Percentiles rank a stretch among this genome's conserved stretches.
phyloP scores from a whole-genome alignment of 2,329 filamentous ascomycete genomes.

The Dothistroma septosporum region DNA sequence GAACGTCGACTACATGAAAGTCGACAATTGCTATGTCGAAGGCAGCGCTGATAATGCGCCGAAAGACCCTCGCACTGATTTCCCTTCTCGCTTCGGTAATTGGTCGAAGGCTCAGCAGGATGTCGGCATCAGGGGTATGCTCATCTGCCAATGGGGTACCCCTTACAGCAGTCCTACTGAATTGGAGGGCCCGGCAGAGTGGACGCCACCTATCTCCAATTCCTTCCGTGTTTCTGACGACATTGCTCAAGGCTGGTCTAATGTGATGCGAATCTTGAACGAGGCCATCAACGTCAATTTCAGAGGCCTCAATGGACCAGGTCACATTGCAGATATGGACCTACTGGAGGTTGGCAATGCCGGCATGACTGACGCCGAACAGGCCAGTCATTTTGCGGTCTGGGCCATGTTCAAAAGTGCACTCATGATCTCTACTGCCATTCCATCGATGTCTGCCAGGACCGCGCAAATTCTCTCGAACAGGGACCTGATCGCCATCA shows the following conservation, averaged over 20 bases:
- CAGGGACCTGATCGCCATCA: slow-evolving; percentile 54
- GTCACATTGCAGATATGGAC: slow-evolving; percentile 30
- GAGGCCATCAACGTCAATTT: slow-evolving; percentile 30
- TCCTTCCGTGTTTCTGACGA: slow-evolving; percentile 33
- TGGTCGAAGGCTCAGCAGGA: slow-evolving; percentile 27
- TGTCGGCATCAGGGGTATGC: slow-evolving; percentile 31
- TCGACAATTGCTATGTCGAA: slow-evolving; percentile 34
- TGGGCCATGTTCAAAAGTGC: slow-evolving; percentile 32
- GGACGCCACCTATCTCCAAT: slow-evolving; percentile 30
- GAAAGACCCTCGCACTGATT: slow-evolving; percentile 30
- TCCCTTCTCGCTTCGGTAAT: slow-evolving; percentile 24
- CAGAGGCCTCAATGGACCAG: slow-evolving; percentile 26
- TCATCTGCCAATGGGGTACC: slow-evolving; percentile 20
- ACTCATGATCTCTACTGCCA: slow-evolving; percentile 26
- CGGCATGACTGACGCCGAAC: slow-evolving; percentile 30
- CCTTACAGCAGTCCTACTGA: slow-evolving; percentile 26
- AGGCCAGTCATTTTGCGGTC: slow-evolving; percentile 30
- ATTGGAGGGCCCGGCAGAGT: slow-evolving; percentile 30
- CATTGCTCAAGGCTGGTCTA: slow-evolving; percentile 30
- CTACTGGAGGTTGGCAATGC: slow-evolving; percentile 30
- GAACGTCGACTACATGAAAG: slow-evolving; percentile 30
- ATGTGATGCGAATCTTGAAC: slow-evolving; percentile 31
- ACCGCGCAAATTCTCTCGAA: slow-evolving; percentile 40
- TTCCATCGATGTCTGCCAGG: slow-evolving; percentile 17
- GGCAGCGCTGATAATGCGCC: slow-evolving; percentile 24